These are phyloP conservation scores for Colletotrichum euphorbiae DNA, from an alignment of 2,329 filamentous ascomycete genomes.

Conservation along the genomic window DNA sequence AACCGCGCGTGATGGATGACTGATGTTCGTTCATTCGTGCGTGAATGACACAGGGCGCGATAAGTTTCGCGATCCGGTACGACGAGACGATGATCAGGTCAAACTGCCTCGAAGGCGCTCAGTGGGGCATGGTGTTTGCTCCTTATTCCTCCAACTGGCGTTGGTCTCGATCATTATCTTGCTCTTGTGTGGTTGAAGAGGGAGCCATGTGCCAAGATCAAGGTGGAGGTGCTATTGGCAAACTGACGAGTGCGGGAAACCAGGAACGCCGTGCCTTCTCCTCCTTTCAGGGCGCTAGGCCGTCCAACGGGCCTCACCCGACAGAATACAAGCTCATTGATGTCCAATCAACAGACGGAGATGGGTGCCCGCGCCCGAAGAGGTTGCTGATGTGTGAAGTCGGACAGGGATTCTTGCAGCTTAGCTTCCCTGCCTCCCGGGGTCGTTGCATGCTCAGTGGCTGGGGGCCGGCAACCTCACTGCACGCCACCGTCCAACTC, in stretches of 20 bases:
- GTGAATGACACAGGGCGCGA: background rate
- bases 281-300: slow-evolving; percentile 33
- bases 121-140: background rate
- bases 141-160: background rate
- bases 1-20: too few species aligned
- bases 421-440: slow-evolving; percentile 26
- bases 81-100: slow-evolving; percentile 13
- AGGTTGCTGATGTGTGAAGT: slow-evolving; percentile 39
- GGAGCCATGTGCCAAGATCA: background rate
- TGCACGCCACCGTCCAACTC: slow-evolving; percentile 30
- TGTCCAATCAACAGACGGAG: slow-evolving; percentile 3
- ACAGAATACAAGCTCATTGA: slow-evolving; percentile 17
- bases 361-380: slow-evolving; percentile 3
- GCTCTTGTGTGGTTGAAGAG: background rate
- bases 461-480: slow-evolving; percentile 9
- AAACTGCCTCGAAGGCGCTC: background rate
- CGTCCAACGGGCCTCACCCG: slow-evolving; percentile 23
- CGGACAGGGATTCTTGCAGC: slow-evolving; percentile 42
- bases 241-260: slow-evolving; percentile 3
- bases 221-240: background rate
- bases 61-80: background rate
- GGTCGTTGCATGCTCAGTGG: slow-evolving; percentile 38
- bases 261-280: slow-evolving; percentile 12
- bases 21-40: too few species aligned
- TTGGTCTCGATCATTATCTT: background rate